Base-by-base conservation (phyloP, 1,284 basidiomycete genomes). In the Puccinia brachypodii region DNA sequence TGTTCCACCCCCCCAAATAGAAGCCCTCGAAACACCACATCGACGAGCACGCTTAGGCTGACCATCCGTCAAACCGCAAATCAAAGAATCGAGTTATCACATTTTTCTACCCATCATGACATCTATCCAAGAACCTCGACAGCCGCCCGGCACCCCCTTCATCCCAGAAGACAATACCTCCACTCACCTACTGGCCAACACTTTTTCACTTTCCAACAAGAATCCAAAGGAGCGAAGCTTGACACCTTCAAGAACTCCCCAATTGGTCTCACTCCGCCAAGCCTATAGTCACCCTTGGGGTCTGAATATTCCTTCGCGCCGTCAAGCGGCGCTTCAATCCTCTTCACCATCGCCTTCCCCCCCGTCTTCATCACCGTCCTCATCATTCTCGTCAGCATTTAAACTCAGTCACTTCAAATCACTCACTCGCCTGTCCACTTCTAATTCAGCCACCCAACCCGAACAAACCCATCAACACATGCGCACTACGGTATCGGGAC, bases 391-490 rank as follows among this genome's bases (percentile, higher is more conserved):
- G 19, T 56, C 53, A 2, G 53, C 53, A 22, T 56, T 56, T 11
- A 56, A 25, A 25, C 53, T 56, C 53, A 56, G 36, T 28, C 62
- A 64, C 62, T 64, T 64, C 62, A 64, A 64, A 64, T 64, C 62
- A 16, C 62, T 64, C 31, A 28, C 62, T 19, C 62, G 31, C 16
- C 62, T 64, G 62, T 64, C 62, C 33, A 36, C 28, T 7, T 56
- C 19, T 7, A 56, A 25, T 25, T 19, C 28, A 56, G 53, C 19
- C 13, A 56, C n/a, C n/a, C 53, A 2, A 25, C 22, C 53, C 13
- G 8, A 56, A 25, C 53, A 56, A 56, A 25, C n/a, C n/a, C n/a
- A 25, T 25, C 53, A n/a, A 56, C n/a, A 56, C 8, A 8, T 25
- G 3, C 9, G 53, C 53, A 22, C 6, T 19, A 8, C 6, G 53